Base-by-base conservation (phyloP, 352 stramenopile species). In the Phytophthora citrophthora region DNA sequence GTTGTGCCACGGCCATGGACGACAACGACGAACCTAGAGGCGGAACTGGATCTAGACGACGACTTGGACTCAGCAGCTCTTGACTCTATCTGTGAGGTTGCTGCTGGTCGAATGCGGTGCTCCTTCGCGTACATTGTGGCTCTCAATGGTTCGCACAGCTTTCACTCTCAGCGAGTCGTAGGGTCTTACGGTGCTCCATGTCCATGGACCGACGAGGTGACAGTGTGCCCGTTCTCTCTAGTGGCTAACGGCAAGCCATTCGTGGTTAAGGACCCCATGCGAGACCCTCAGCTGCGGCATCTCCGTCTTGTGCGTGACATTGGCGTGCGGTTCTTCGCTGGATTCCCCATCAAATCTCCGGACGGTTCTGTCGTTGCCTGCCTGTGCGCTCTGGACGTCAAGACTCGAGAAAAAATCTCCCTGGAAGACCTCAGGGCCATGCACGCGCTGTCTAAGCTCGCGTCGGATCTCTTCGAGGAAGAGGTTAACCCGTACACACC, bases 81-180 rank as follows among this genome's bases (percentile, higher is more conserved):
- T 8, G 72, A 87, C 41, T 72, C 77, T 20, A 86, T 92, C 50
- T 89, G 79, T 15, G 76, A 89, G 45, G 68, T 88, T 6, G 77
- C 75, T 1, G 75, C 79, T 0, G 48, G 73, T 24, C 76, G 81
- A 5, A 76, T 89, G 51, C 44, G 66, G 2, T 88, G 74, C 38
- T 57, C 69, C 4, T 72, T 81, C 43, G 77, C 74, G 3, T 88
- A 81, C 53, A 77, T 91, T 40, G 58, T 80, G 10, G 46, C 74
- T 26, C 1, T 83, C 15, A 68, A 70, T 31, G 41, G 56, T 7
- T 20, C 63, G 6, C 56, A 62, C 32, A 62, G 54, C 18, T 34
- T 60, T 3, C 55, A 75, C 27, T 11, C 66, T 27, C 61, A 75
- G 52, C 64, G 70, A 13, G 44, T 88, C 1, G 65, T 89, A 16